Percentiles rank a stretch among this genome's conserved stretches.
phyloP scores from a whole-genome alignment of 2,329 filamentous ascomycete species.

The Microsporum ferrugineum region DNA sequence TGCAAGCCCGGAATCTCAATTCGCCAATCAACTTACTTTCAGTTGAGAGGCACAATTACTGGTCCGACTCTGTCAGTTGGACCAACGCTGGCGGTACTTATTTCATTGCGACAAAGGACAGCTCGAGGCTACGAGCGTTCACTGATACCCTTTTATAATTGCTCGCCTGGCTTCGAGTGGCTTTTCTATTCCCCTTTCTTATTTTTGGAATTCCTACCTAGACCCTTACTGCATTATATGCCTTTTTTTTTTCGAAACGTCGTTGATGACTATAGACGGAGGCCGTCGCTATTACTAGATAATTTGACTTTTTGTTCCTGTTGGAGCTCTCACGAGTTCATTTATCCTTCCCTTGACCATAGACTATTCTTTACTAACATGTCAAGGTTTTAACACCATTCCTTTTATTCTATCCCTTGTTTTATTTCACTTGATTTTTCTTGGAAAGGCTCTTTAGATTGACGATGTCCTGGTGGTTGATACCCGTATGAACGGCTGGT shows the following conservation, averaged over 20 bases:
- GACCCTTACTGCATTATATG: background rate
- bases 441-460: background rate
- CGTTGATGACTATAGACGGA: background rate
- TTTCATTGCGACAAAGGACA: slow-evolving; percentile 75
- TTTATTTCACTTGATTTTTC: background rate
- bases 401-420: background rate
- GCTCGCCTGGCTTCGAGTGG: background rate
- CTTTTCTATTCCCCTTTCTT: background rate
- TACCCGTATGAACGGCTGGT: background rate
- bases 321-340: background rate
- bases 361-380: background rate
- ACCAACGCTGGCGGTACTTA: slow-evolving; percentile 72
- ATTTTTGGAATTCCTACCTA: slow-evolving; percentile 2
- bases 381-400: background rate
- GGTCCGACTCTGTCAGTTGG: slow-evolving; percentile 71
- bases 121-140: slow-evolving; percentile 42
- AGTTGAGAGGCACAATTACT: slow-evolving; percentile 62
- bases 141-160: slow-evolving; percentile 8
- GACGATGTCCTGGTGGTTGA: background rate
- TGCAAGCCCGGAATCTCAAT: slow-evolving; percentile 61
- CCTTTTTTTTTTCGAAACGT: background rate
- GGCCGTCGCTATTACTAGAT: background rate
- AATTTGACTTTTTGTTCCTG: background rate
- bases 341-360: background rate
- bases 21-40: slow-evolving; percentile 71